phyloP scores from a whole-genome alignment of 192 early-diverging fungal species.

The Umbelopsis sp. region DNA sequence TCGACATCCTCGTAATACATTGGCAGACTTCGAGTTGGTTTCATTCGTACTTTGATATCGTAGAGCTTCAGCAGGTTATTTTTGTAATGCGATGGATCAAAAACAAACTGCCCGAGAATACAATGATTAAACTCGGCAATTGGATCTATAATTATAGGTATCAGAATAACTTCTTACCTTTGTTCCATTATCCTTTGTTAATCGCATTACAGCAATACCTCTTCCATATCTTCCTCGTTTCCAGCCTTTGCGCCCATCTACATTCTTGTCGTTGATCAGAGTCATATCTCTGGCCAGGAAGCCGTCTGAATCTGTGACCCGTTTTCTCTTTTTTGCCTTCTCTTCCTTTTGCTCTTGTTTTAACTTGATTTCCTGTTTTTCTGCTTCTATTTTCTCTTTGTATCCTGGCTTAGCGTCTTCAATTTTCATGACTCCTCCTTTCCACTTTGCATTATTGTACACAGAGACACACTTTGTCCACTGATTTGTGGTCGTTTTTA shows the following conservation, averaged over 20 bases:
- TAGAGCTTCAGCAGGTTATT: slow-evolving; percentile 63
- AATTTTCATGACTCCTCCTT: slow-evolving; percentile 72
- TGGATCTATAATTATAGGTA: neutral
- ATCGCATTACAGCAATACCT: slow-evolving; percentile 69
- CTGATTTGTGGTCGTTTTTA: slow-evolving; percentile 65
- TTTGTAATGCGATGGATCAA: slow-evolving; percentile 70
- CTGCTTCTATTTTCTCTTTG: slow-evolving; percentile 44
- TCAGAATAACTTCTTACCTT: slow-evolving; percentile 7
- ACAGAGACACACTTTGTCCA: slow-evolving; percentile 70
- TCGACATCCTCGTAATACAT: slow-evolving; percentile 29
- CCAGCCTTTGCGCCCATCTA: slow-evolving; percentile 68
- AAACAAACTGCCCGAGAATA: slow-evolving; percentile 47
- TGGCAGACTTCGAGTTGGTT: slow-evolving; percentile 26
- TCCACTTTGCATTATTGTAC: slow-evolving; percentile 85
- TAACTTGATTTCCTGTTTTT: slow-evolving; percentile 49
- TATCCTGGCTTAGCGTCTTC: slow-evolving; percentile 83
- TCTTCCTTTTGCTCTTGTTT: slow-evolving; percentile 42
- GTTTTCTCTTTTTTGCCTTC: slow-evolving; percentile 46
- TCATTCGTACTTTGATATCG: slow-evolving; percentile 38
- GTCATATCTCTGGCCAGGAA: slow-evolving; percentile 66
- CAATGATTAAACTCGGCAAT: neutral
- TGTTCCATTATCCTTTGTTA: slow-evolving; percentile 56
- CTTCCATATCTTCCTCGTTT: slow-evolving; percentile 68
- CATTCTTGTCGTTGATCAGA: slow-evolving; percentile 69
- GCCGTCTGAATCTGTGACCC: slow-evolving; percentile 42